Evolutionary conservation across 345 rosid species (phyloP).

Genomic region (Gossypium rotundifolium): DNA sequence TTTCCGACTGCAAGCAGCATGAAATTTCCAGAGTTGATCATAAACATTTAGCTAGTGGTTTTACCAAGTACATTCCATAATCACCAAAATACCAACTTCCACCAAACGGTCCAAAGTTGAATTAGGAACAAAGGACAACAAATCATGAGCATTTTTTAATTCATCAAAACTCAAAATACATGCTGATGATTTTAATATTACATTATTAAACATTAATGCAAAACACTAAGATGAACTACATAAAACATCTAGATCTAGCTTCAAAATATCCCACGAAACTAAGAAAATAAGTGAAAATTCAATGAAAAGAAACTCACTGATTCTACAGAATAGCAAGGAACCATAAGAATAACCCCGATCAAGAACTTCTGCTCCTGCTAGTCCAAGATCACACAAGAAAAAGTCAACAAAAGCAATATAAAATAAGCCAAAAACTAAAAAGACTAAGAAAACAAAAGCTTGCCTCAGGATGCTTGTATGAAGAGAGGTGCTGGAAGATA

Average conservation of each 20-base stretch:
- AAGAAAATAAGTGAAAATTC: background rate
- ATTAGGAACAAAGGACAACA: background rate
- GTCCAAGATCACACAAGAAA: background rate
- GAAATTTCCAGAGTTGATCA: background rate
- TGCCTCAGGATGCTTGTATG: slow-evolving; percentile 97
- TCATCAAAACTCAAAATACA: background rate
- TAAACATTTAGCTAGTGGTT: background rate
- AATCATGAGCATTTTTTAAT: background rate
- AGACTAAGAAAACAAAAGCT: background rate
- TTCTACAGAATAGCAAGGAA: slow-evolving; percentile 88
- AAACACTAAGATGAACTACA: background rate
- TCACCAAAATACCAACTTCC: background rate
- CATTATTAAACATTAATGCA: background rate
- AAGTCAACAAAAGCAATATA: background rate
- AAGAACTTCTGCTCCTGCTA: slow-evolving; percentile 91
- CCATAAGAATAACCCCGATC: slow-evolving; percentile 96
- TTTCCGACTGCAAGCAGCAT: background rate
- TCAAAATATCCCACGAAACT: background rate
- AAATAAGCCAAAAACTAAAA: background rate
- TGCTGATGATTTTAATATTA: background rate
- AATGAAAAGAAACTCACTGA: slow-evolving; percentile 46
- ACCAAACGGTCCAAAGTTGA: background rate
- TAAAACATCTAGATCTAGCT: background rate
- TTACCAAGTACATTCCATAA: background rate
- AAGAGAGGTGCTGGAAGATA: slow-evolving; percentile 81